Evolutionary conservation across 805 yeast species (phyloP), one percentile per base, ranked within the genome.

Genomic region (Pichia nanzhaoensis): DNA sequence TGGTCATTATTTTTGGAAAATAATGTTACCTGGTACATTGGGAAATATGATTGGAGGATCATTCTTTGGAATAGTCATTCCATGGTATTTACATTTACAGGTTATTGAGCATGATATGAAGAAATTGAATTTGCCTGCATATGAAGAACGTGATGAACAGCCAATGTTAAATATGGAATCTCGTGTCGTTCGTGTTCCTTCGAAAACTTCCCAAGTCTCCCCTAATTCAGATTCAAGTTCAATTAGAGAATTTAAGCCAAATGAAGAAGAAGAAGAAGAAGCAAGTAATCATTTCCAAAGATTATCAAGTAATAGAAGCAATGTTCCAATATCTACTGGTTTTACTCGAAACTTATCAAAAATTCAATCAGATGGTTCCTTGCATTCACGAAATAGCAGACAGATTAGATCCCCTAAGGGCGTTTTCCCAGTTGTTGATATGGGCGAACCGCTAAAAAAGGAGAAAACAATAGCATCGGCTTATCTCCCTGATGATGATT

Each of bases 11-110:
- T 77, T 82, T 10, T 85, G 93, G 95, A 84, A 79, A 57, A 64
- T 81, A 0, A 65, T 84, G 53, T 64, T 86, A 9, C 86, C 95
- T 0, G 87, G 81, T 0, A 71, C 80, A 1, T 53, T 86, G 13
- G 95, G 95, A 0, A 86, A 86, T 58, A 75, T 81, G 1, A 70
- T 86, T 27, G 95, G 95, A n/a, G 95, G 95, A 0, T 58, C 73
- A 0, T 67, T 76, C 27, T 86, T 86, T 59, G 81, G 82, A 5
- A 54, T 80, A 3, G 68, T 75, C 0, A 62, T 84, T 10, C 88
- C 93, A 8, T 86, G 79, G 75, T 86, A 83, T 55, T 67, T 82
- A 49, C 95, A 86, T 58, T 56, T 86, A 40, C 71, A 75, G 18
- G 84, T 78, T 33, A 87, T 85, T 33, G 95, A 85, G 57, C 66